Percentiles rank a stretch among this genome's conserved stretches.
phyloP scores from a whole-genome alignment of 805 yeast genomes.

The Ogataea populi-albae region DNA sequence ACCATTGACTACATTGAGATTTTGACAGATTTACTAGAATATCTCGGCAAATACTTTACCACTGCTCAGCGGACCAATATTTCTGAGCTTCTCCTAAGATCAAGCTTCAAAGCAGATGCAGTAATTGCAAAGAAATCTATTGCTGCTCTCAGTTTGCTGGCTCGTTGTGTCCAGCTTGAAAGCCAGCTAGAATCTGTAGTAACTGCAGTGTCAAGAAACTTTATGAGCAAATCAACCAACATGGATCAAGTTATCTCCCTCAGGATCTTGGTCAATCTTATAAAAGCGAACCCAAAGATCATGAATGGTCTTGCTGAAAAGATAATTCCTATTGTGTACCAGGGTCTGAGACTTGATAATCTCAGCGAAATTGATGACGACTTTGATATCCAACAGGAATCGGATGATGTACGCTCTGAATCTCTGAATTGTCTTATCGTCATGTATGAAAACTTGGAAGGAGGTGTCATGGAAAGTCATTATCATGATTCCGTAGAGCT shows the following conservation, averaged over 20 bases:
- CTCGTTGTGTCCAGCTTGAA: constrained; percentile 23
- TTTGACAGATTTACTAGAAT: constrained; percentile 51
- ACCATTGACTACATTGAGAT: constrained; percentile 61
- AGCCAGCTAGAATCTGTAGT: constrained; percentile 23
- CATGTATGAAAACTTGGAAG: constrained; percentile 39
- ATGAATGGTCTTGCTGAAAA: constrained; percentile 15
- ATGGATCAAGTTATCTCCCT: constrained; percentile 17
- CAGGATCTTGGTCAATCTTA: constrained; percentile 19
- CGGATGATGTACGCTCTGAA: constrained; percentile 45
- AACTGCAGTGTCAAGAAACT: constrained; percentile 1
- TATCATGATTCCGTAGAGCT: constrained; percentile 30
- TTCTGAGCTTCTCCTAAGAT: constrained; percentile 32
- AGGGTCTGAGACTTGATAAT: constrained; percentile 16
- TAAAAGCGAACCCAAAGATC: constrained; percentile 28
- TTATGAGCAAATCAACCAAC: background rate
- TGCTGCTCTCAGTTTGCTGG: constrained; percentile 36
- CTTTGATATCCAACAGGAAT: constrained; percentile 31
- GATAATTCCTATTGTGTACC: constrained; percentile 14
- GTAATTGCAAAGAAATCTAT: constrained; percentile 46
- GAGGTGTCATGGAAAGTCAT: constrained; percentile 29
- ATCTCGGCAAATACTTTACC: constrained; percentile 35
- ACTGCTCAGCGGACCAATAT: constrained; percentile 20
- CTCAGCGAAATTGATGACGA: constrained; percentile 30
- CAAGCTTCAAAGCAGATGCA: constrained; percentile 40
- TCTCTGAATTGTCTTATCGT: constrained; percentile 40